phyloP scores from a whole-genome alignment of 805 yeast species.

The Zygosaccharomyces kombuchaensis region DNA sequence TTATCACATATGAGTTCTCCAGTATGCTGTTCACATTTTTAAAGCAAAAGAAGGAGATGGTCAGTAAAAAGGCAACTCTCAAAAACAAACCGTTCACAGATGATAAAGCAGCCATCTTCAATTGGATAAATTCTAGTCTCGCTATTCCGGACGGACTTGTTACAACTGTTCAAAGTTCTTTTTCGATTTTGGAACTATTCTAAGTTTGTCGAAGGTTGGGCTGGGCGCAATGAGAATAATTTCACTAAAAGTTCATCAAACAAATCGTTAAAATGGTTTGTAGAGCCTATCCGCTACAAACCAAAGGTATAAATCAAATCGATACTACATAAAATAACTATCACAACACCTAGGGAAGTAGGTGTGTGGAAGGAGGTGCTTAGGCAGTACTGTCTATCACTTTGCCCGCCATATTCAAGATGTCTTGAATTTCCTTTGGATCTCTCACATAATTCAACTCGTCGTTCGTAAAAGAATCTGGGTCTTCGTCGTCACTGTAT shows the following conservation, averaged over 20 bases:
- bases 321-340: background rate
- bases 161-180: no score
- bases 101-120: constrained; percentile 48
- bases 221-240: constrained; percentile 2
- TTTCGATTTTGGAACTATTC: background rate
- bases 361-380: background rate
- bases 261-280: background rate
- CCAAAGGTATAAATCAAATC: background rate
- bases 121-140: background rate
- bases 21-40: constrained; percentile 46
- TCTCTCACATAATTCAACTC: constrained; percentile 18
- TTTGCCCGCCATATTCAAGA: constrained; percentile 13
- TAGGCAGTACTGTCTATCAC: constrained; percentile 9
- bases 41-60: constrained; percentile 43
- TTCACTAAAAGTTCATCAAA: background rate
- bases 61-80: constrained; percentile 44
- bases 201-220: background rate
- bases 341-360: background rate
- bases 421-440: constrained; percentile 16
- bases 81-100: constrained; percentile 45
- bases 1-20: constrained; percentile 44
- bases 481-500: constrained; percentile 5
- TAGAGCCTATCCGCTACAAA: background rate
- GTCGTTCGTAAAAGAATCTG: constrained; percentile 15
- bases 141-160: background rate